phyloP scores from a whole-genome alignment of 345 rosid species.

The Linum tenue region DNA sequence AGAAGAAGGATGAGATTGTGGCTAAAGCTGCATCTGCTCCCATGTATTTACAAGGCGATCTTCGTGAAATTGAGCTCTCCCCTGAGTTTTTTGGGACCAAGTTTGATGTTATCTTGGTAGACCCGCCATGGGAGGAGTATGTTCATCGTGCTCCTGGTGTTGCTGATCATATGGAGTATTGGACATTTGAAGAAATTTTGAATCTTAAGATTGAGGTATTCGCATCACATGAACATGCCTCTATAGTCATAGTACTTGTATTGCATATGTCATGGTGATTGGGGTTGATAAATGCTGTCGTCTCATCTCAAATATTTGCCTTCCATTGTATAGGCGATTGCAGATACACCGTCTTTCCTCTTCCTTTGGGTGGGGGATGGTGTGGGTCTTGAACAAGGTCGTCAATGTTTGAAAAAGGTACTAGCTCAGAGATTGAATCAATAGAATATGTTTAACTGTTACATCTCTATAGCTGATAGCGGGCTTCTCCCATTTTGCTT shows the following conservation, averaged over 20 bases:
- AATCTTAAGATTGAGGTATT: slow-evolving; percentile 92
- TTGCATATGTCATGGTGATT: background rate
- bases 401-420: slow-evolving; percentile 96
- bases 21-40: slow-evolving; percentile 84
- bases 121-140: slow-evolving; percentile 99
- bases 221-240: background rate
- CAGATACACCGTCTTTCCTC: slow-evolving; percentile 95
- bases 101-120: slow-evolving; percentile 96
- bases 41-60: slow-evolving; percentile 75
- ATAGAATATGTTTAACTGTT: slow-evolving; percentile 1
- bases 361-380: slow-evolving; percentile 99
- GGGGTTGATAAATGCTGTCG: background rate
- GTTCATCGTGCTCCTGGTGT: slow-evolving; percentile 99
- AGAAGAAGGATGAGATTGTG: slow-evolving; percentile 98
- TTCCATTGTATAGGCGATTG: slow-evolving; percentile 53
- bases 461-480: background rate
- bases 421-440: background rate
- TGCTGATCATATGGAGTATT: slow-evolving; percentile 92
- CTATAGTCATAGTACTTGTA: background rate
- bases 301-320: background rate
- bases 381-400: slow-evolving; percentile 95
- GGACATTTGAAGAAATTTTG: slow-evolving; percentile 91
- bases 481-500: slow-evolving; percentile 4
- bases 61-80: slow-evolving; percentile 78
- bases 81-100: slow-evolving; percentile 90